Conservation (phyloP, 441 rosid genomes). For the Biscutella laevigata region DNA sequence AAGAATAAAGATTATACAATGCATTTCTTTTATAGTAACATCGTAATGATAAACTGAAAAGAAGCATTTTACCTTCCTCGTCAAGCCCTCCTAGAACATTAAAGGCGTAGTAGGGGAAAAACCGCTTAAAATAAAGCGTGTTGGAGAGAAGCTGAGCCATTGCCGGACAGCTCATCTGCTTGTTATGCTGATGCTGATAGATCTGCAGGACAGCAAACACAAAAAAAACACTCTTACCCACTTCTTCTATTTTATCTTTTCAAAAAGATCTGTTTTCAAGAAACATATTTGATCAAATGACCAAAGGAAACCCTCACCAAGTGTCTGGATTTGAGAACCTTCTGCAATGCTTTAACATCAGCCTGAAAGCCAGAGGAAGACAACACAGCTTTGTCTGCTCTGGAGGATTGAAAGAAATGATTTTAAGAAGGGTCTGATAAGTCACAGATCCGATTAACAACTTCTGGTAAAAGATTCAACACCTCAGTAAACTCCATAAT, state of each 20-base stretch:
- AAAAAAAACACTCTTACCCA: not conserved
- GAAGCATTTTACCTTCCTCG: constrained; percentile 47
- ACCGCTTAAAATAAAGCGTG: constrained; percentile 88
- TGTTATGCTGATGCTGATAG: constrained; percentile 95
- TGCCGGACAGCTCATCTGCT: constrained; percentile 94
- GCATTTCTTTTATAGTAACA: not conserved
- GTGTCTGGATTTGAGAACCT: constrained; percentile 67
- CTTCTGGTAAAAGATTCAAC: not conserved
- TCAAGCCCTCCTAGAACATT: constrained; percentile 94
- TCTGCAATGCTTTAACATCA: constrained; percentile 88
- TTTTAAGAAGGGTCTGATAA: not conserved
- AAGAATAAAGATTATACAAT: not conserved
- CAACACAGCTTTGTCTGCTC: constrained; percentile 77
- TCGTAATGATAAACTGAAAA: not conserved
- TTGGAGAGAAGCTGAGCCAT: constrained; percentile 93
- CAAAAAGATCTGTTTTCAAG: not conserved
- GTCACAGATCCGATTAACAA: not conserved
- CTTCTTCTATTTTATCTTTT: not conserved
- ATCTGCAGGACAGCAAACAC: constrained; percentile 35
- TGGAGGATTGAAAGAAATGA: constrained; percentile 24
- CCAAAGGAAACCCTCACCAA: constrained; percentile 46
- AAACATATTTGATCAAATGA: not conserved
- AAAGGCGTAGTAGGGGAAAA: constrained; percentile 92
- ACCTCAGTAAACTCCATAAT: not conserved
- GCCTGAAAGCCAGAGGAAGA: constrained; percentile 99